Evolutionary conservation across 192 early-diverging fungal genomes (phyloP), one percentile per base, ranked within the genome.

Genomic region (Spizellomyces punctatus): DNA sequence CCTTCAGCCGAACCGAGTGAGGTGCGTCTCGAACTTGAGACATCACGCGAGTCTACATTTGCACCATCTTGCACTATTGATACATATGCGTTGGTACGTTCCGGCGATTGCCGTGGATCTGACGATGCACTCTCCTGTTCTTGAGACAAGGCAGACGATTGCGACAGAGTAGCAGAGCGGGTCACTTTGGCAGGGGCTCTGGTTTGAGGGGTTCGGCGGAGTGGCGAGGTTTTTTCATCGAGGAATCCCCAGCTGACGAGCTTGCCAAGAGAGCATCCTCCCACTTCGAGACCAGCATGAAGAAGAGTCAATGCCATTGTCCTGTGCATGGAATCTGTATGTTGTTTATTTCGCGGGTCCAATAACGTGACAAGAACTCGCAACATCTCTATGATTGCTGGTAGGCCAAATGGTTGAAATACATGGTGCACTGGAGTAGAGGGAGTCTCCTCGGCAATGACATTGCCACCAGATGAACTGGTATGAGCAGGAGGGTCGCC

Each of bases 311-410:
- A 82, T 12, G 96, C 93, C 79, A 98, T 86, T 46, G 95, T 78
- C 12, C 97, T 85, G 61, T 88, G 86, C 87, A 98, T 91, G 0
- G 94, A 90, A 76, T 99, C 97, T 0, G 94, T 97, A 78, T 98
- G 96, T 65, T 92, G 89, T 67, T 90, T 81, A 65, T 98, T 93
- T 21, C 88, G 87, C 10, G 96, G 96, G 78, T 99, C 94, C 36
- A 94, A 83, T 8, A 99, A 80, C 6, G 93, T 92, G 19, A 95
- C 91, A 6, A 99, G 82, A 0, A 97, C 97, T 0, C 97, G 89
- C 12, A 97, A 75, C 10, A 97, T 85, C 78, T 99, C 97, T 42
- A 90, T 83, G 46, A 94, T 92, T 1, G 96, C 89, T 7, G 96
- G 94, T 19, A 96, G 76, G 1, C 93, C 93, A 77, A 91, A 94